Base-by-base conservation (phyloP, 2,329 filamentous ascomycete genomes). In the Cyphellophora europaea region DNA sequence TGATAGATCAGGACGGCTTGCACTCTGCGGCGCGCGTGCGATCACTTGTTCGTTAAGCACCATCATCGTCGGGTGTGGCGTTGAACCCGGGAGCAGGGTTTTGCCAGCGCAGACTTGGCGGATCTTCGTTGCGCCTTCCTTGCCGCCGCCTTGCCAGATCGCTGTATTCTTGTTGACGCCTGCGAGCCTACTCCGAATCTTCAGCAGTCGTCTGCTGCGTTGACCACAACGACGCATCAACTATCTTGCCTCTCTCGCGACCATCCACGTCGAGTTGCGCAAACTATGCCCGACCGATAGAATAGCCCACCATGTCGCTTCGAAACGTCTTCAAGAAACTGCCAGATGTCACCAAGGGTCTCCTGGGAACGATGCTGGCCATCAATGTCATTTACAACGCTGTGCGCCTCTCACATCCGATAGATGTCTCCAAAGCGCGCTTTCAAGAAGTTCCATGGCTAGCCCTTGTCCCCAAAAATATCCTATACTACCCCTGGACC, bases 401-500 rank as follows among this genome's bases (percentile, higher is more conserved):
- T 47, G 62, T 62, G 32, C 52, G 62, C 56, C 81, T 77, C 71
- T 72, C 53, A 19, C 49, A 49, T 17, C 82, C 77, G 72, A 72
- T 51, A 28, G 45, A 47, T n/a, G 37, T 39, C 35, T 55, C 45
- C 49, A 54, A 51, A 48, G 48, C 59, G 43, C 54, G 64, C 33
- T 72, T 65, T 54, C 78, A 81, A 47, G 75, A 85, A 49, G 77
- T 91, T 40, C 86, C 89, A 41, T 96, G 89, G 65, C 71, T 98
- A 41, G 83, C 82, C 36, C 73, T 96, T 42, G 77, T 96, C 28
- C 91, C 91, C 5, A 79, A 85, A 50, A 67, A 79, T 37, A 89
- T 87, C 38, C 66, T 93, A 40, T 72, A 84, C 52, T 95, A 93
- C 55, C 91, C 91, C 1, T 98, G 91, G 91, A 93, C 87, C 1